phyloP scores from a whole-genome alignment of 2,329 filamentous ascomycete genomes.

The Cytospora schulzeri region DNA sequence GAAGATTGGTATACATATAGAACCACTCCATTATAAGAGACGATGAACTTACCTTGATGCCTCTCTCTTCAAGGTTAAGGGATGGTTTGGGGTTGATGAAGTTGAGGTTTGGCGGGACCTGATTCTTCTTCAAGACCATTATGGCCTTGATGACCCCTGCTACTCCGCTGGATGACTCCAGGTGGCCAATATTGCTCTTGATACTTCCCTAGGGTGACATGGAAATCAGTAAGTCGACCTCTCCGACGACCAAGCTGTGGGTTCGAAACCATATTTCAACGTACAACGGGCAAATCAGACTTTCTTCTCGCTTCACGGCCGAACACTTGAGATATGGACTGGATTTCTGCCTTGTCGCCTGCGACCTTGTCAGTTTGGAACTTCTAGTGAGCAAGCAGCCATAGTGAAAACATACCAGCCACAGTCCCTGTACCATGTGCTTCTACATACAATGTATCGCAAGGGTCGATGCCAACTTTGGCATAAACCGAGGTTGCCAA shows the following conservation, averaged over 20 bases:
- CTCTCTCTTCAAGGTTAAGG: conserved; percentile 4
- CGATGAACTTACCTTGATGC: conserved; percentile 2
- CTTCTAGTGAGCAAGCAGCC: too few relatives aligned
- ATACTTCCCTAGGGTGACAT: conserved; percentile 21
- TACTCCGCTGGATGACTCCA: conserved; percentile 36
- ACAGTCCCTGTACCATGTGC: conserved; percentile 40
- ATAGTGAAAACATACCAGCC: too few relatives aligned
- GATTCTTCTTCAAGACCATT: conserved; percentile 39
- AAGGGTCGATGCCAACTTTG: conserved; percentile 40
- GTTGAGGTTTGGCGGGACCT: conserved; percentile 41
- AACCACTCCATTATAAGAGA: too few relatives aligned
- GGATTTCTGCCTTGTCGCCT: conserved; percentile 8
- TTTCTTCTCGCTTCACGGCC: background rate
- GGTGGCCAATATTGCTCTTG: conserved; percentile 32
- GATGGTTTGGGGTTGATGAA: conserved; percentile 33
- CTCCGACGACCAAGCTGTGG: too few relatives aligned
- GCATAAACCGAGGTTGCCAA: conserved; percentile 44
- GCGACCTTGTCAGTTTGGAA: background rate
- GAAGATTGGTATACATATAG: too few relatives aligned
- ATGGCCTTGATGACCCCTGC: conserved; percentile 44
- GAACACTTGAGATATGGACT: conserved; percentile 12
- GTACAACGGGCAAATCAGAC: conserved; percentile 9
- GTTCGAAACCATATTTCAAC: background rate
- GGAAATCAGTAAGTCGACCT: background rate
- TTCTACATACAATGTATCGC: conserved; percentile 38